Conservation (phyloP, 2,329 filamentous ascomycete genomes). For the Fusarium austroafricanum region DNA sequence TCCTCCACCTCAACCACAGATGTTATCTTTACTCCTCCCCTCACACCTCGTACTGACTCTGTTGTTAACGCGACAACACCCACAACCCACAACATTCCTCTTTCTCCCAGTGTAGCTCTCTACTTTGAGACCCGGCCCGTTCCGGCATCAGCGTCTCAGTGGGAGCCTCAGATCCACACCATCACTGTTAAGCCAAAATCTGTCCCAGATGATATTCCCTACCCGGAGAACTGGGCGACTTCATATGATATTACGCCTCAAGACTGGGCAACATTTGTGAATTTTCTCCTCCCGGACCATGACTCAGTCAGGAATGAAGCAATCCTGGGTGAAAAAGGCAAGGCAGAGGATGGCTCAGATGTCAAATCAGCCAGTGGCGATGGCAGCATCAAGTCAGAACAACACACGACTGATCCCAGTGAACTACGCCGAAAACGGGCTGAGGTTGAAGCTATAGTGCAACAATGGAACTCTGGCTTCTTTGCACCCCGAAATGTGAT, state of each 20-base stretch:
- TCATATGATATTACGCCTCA: constrained; percentile 60
- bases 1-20: constrained; percentile 57
- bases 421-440: constrained; percentile 43
- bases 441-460: constrained; percentile 56
- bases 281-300: constrained; percentile 65
- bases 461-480: constrained; percentile 69
- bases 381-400: constrained; percentile 13
- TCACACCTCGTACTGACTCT: constrained; percentile 56
- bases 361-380: constrained; percentile 35
- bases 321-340: constrained; percentile 62
- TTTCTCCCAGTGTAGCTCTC: constrained; percentile 41
- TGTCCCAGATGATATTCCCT: constrained; percentile 59
- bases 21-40: constrained; percentile 64
- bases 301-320: constrained; percentile 57
- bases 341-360: constrained; percentile 53
- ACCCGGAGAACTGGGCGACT: constrained; percentile 52
- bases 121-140: constrained; percentile 62
- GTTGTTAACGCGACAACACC: constrained; percentile 17
- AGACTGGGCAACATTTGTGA: constrained; percentile 71
- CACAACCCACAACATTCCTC: constrained; percentile 33
- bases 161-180: constrained; percentile 48
- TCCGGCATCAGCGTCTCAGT: constrained; percentile 39
- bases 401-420: constrained; percentile 21
- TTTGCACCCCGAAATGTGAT: constrained; percentile 63
- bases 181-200: constrained; percentile 52